Evolutionary conservation across 2,329 filamentous ascomycete species (phyloP).

Genomic region (Graphilbum ipis-grandicollis): DNA sequence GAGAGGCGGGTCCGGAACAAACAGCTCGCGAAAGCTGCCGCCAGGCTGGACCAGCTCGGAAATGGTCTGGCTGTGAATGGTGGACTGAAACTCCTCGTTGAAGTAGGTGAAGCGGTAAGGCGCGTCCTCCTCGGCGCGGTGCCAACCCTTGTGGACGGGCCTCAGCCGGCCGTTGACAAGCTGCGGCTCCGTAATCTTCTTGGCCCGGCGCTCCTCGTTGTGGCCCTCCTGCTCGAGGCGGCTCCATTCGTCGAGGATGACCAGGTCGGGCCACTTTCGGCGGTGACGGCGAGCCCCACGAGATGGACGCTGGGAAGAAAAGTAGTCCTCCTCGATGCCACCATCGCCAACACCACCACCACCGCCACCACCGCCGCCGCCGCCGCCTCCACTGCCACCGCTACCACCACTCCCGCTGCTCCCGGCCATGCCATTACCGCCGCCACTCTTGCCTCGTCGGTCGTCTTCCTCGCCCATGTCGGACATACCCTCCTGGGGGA

Average conservation of each 20-base stretch:
- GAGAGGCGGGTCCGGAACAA: conserved; percentile 69
- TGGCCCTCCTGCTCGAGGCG: conserved; percentile 76
- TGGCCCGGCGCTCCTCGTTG: conserved; percentile 65
- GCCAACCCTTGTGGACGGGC: conserved; percentile 67
- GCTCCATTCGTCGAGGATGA: conserved; percentile 76
- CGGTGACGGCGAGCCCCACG: conserved; percentile 35
- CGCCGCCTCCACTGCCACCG: conserved; percentile 1
- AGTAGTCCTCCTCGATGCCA: conserved; percentile 12
- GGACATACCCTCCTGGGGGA: conserved; percentile 62
- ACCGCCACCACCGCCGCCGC: neutral
- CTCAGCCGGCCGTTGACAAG: conserved; percentile 79
- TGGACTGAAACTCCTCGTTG: conserved; percentile 91
- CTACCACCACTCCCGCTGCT: conserved; percentile 8
- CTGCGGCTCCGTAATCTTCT: conserved; percentile 86
- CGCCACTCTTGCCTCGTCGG: conserved; percentile 9
- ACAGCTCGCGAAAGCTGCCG: conserved; percentile 69
- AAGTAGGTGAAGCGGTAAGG: conserved; percentile 97
- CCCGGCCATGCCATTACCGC: neutral
- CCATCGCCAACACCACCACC: neutral
- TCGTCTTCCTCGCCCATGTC: conserved; percentile 38
- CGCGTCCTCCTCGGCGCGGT: conserved; percentile 69
- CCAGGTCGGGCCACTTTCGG: conserved; percentile 71
- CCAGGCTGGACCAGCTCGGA: conserved; percentile 82
- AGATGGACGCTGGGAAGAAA: too few relatives aligned
- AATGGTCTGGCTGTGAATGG: conserved; percentile 89